Evolutionary conservation across 345 rosid genomes (phyloP), one percentile per base, ranked within the genome.

Genomic region (Theobroma cacao): DNA sequence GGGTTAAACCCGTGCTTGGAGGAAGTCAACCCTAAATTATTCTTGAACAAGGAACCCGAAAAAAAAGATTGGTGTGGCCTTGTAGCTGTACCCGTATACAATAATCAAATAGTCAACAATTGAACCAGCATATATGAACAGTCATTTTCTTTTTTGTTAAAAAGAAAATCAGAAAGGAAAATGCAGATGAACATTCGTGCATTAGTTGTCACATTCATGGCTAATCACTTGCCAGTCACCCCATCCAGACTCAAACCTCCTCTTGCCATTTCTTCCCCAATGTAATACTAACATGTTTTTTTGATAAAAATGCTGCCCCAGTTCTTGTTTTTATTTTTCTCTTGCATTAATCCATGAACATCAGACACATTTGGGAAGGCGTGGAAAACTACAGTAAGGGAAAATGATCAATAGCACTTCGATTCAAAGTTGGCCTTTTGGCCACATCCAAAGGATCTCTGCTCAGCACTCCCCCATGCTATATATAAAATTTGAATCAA

Each of bases 151-250:
- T 6, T 38, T 4, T 41, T 41, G 7, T 41, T 5, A 8, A 41
- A 41, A n/a, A n/a, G n/a, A n/a, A n/a, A n/a, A n/a, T n/a, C n/a
- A n/a, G 45, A 41, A 41, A 41, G 45, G 1, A 41, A 41, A 41
- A 41, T 1, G 45, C 45, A 3, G 33, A 58, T 7, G 22, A 45
- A 69, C 22, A 48, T 24, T 48, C 3, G 74, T 28, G 59, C 58
- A 70, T 70, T 70, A 47, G 74, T 59, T 70, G 74, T 70, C 74
- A 48, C 40, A 70, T 70, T 70, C 12, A 58, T 58, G 11, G 31
- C 62, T 58, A 17, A 24, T 58, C 61, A 56, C 61, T 56, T 24
- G 30, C 62, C 62, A 24, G 62, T 58, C 33, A 58, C 61, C 5
- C 58, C 8, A 52, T 20, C 24, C 24, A 20, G 26, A 53, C 59